phyloP scores from a whole-genome alignment of 768 basidiomycete genomes.

The Hypholoma sublateritium region DNA sequence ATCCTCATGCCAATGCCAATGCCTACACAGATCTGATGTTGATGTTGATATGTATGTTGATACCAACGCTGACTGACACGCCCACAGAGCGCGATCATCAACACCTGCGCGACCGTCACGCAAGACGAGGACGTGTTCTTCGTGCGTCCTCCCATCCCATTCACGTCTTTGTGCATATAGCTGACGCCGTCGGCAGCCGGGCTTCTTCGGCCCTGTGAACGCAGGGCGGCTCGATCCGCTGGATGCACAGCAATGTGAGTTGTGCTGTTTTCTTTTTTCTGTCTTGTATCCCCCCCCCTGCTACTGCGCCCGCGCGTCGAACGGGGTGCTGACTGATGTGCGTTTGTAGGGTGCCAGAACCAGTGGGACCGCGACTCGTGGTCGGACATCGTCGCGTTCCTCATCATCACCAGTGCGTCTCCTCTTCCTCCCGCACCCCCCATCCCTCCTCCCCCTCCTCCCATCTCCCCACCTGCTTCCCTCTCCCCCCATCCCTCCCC shows the following conservation, averaged over 20 bases:
- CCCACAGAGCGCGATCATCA: conserved; percentile 38
- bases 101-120: conserved; percentile 47
- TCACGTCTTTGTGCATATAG: too few species aligned
- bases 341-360: conserved; percentile 66
- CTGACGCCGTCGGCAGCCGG: conserved; percentile 32
- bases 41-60: too few species aligned
- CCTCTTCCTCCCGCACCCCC: not conserved
- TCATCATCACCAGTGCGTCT: conserved; percentile 57
- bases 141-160: conserved; percentile 26
- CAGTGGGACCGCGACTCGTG: conserved; percentile 67
- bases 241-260: conserved; percentile 50
- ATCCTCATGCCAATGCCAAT: too few species aligned
- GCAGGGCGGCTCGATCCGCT: conserved; percentile 24
- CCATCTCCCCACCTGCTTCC: not conserved
- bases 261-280: too few species aligned
- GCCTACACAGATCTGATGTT: too few species aligned
- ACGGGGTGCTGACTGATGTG: too few species aligned
- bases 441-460: not conserved
- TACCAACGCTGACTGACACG: too few species aligned
- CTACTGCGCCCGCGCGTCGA: too few species aligned
- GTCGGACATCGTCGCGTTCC: conserved; percentile 62
- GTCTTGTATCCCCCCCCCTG: too few species aligned
- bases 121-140: conserved; percentile 34
- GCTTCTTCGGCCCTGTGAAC: conserved; percentile 52
- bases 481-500: conserved; percentile 43